Evolutionary conservation across 306 rosid genomes (phyloP).

Genomic region (Quercus ilex): DNA sequence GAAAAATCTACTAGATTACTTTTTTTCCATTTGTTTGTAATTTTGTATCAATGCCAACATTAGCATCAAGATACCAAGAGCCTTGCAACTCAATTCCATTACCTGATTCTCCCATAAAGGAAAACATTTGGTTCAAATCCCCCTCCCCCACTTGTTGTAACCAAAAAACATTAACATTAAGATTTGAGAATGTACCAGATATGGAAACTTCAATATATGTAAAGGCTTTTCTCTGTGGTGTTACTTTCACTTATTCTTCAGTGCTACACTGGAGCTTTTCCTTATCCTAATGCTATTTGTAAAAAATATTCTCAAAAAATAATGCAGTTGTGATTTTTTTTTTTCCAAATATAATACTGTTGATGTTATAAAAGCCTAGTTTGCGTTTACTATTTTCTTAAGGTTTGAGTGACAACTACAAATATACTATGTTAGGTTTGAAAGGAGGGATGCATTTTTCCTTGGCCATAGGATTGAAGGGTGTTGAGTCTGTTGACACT

Average conservation of each 20-base stretch:
- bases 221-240: not conserved
- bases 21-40: slow-evolving; percentile 29
- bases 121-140: no score
- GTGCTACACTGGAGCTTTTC: not conserved
- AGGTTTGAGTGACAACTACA: not conserved
- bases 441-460: no score
- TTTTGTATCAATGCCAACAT: slow-evolving; percentile 25
- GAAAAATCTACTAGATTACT: slow-evolving; percentile 14
- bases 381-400: not conserved
- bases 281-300: not conserved
- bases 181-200: slow-evolving; percentile 16
- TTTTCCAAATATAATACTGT: not conserved
- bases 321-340: not conserved
- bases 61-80: not conserved
- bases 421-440: not conserved
- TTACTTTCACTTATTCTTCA: slow-evolving; percentile 8
- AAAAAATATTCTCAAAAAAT: not conserved
- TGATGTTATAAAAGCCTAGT: not conserved
- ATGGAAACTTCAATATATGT: slow-evolving; percentile 1
- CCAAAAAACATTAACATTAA: slow-evolving; percentile 18
- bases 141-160: no score
- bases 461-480: no score
- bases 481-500: no score
- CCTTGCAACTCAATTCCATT: no score
- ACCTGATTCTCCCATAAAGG: no score